Percentiles rank a stretch among this genome's conserved stretches.
Evolutionary conservation across 306 rosid genomes (phyloP).

Genomic region (Prinsepia uniflora): DNA sequence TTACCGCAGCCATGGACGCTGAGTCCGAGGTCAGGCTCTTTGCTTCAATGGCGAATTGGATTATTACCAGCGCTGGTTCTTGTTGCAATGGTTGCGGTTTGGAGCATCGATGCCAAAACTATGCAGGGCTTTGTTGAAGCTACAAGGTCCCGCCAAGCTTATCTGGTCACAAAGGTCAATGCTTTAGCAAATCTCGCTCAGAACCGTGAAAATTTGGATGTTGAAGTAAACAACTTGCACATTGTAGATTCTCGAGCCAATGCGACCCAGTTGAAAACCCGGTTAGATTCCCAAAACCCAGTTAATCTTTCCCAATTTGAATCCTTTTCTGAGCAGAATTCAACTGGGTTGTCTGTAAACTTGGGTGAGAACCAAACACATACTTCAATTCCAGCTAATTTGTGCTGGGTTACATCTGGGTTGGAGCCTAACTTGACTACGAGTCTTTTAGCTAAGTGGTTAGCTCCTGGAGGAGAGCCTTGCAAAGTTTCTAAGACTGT

Average conservation of each 20-base stretch:
- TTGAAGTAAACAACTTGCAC: slow-evolving; percentile 4
- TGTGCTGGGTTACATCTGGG: slow-evolving; percentile 56
- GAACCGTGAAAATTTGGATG: slow-evolving; percentile 26
- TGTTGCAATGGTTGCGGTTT: slow-evolving; percentile 52
- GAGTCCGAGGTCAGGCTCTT: slow-evolving; percentile 28
- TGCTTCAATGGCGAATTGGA: slow-evolving; percentile 62
- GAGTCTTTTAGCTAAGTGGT: slow-evolving; percentile 64
- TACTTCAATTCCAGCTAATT: slow-evolving; percentile 21
- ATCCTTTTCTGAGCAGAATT: slow-evolving; percentile 27
- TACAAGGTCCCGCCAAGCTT: slow-evolving; percentile 52
- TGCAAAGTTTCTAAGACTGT: slow-evolving; percentile 62
- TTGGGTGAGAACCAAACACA: slow-evolving; percentile 14
- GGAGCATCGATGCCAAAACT: slow-evolving; percentile 65
- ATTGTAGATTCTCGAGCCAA: slow-evolving; percentile 21
- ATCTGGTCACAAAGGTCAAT: slow-evolving; percentile 30
- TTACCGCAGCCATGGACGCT: slow-evolving; percentile 35
- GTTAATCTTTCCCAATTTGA: slow-evolving; percentile 22
- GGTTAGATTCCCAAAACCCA: slow-evolving; percentile 21
- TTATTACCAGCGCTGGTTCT: slow-evolving; percentile 49
- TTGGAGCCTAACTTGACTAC: slow-evolving; percentile 55
- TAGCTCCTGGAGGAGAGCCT: slow-evolving; percentile 65
- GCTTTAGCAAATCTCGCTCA: slow-evolving; percentile 29
- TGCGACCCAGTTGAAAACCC: slow-evolving; percentile 29
- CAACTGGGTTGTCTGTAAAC: slow-evolving; percentile 21
- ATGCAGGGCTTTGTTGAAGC: slow-evolving; percentile 41